Percentiles rank a stretch among this genome's conserved stretches.
phyloP scores from a whole-genome alignment of 2,329 filamentous ascomycete species.

The Aspergillus latus region DNA sequence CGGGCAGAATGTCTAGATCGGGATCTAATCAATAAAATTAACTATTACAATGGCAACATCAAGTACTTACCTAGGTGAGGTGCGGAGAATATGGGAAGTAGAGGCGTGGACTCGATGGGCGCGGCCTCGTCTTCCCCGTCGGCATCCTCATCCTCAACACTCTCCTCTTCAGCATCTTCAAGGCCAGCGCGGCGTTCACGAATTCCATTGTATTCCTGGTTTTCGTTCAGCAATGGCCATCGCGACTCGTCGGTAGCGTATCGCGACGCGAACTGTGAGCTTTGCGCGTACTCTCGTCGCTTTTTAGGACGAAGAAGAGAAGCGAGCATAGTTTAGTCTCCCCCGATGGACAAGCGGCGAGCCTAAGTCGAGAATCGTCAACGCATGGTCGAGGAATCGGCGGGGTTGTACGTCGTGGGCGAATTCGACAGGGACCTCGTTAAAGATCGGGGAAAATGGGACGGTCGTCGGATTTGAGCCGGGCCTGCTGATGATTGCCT shows the following conservation, averaged over 20 bases:
- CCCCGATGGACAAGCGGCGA: background rate
- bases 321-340: conserved; percentile 28
- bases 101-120: conserved; percentile 49
- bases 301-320: conserved; percentile 35
- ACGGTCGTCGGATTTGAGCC: conserved; percentile 1
- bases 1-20: conserved; percentile 71
- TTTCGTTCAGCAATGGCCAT: conserved; percentile 22
- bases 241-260: conserved; percentile 26
- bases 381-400: conserved; percentile 5
- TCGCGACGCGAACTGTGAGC: conserved; percentile 32
- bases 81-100: conserved; percentile 77
- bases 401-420: too few relatives aligned
- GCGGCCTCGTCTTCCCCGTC: conserved; percentile 47
- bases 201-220: conserved; percentile 21
- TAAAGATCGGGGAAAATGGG: background rate
- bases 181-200: conserved; percentile 25
- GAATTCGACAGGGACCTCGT: background rate
- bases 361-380: background rate
- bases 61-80: conserved; percentile 65
- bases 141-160: conserved; percentile 37
- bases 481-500: conserved; percentile 2
- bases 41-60: background rate
- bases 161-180: conserved; percentile 42
- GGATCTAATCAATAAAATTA: background rate
- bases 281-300: conserved; percentile 25